Percentiles rank a stretch among this genome's conserved stretches.
phyloP scores from a whole-genome alignment of 2,329 filamentous ascomycete genomes.

The Botrytis pseudocinerea region DNA sequence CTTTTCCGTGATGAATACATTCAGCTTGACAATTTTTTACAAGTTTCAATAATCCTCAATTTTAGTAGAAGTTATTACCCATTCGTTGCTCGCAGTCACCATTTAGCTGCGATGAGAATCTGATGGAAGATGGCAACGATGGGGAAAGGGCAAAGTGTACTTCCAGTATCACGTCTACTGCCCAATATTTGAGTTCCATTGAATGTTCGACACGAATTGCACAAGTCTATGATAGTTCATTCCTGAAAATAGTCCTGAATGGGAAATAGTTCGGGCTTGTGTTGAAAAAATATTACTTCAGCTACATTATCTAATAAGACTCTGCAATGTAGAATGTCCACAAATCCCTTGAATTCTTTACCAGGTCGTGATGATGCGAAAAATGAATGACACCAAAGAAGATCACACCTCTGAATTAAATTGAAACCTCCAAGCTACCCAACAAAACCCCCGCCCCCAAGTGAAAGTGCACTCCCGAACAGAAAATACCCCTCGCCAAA shows the following conservation, averaged over 20 bases:
- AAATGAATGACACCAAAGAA: neutral
- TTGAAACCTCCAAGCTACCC: neutral
- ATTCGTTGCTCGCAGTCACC: neutral
- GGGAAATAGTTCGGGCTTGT: neutral
- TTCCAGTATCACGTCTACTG: neutral
- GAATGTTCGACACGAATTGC: too few species aligned
- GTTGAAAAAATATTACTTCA: neutral
- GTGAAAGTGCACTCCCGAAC: neutral
- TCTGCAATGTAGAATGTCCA: neutral
- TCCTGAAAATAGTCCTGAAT: neutral
- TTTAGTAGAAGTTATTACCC: neutral
- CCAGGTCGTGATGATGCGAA: neutral
- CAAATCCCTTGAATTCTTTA: neutral
- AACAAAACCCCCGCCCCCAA: fast-evolving
- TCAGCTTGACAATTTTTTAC: neutral
- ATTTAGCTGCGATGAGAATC: neutral
- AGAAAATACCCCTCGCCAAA: fast-evolving
- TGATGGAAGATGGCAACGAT: neutral
- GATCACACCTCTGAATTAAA: neutral
- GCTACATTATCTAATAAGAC: neutral
- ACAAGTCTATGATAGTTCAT: too few species aligned
- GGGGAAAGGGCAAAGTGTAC: neutral
- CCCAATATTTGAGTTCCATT: too few species aligned
- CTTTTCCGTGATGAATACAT: neutral
- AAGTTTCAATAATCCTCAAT: neutral